Conservation (phyloP, 805 yeast species). For the Kuraishia piskuri region DNA sequence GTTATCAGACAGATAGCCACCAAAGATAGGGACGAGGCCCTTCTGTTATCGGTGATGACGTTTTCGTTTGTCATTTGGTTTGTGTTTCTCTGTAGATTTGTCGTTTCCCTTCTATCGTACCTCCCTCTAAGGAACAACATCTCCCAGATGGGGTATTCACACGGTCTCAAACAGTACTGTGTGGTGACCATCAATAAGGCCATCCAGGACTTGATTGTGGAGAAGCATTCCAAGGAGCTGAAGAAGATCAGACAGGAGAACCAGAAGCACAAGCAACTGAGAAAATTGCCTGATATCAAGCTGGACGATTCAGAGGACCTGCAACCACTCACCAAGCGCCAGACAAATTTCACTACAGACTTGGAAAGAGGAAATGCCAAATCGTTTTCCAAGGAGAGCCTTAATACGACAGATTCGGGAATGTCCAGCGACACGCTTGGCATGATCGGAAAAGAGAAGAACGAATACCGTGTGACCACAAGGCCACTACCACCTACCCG, state of each 20-base stretch:
- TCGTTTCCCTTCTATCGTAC: slow-evolving; percentile 43
- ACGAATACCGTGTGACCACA: not conserved
- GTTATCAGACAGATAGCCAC: slow-evolving; percentile 52
- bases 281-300: slow-evolving; percentile 14
- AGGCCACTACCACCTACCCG: not conserved
- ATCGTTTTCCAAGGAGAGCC: not conserved
- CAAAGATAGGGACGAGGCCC: slow-evolving; percentile 53
- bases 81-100: slow-evolving; percentile 49
- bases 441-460: not conserved
- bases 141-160: slow-evolving; percentile 25
- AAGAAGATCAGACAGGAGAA: slow-evolving; percentile 15
- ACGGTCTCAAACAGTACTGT: slow-evolving; percentile 51
- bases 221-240: slow-evolving; percentile 23
- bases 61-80: slow-evolving; percentile 70
- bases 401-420: not conserved
- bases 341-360: not conserved
- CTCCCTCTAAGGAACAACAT: slow-evolving; percentile 40
- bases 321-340: slow-evolving; percentile 16
- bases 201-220: slow-evolving; percentile 42
- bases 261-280: slow-evolving; percentile 13
- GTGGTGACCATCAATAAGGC: slow-evolving; percentile 49
- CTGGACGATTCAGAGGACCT: not conserved
- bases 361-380: not conserved
- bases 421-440: not conserved
- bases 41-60: slow-evolving; percentile 69